A percentile compares a stretch with the other conserved stretches of the same genome.
Conservation (phyloP, 2,329 filamentous ascomycete genomes). For the Cadophora gregata region DNA sequence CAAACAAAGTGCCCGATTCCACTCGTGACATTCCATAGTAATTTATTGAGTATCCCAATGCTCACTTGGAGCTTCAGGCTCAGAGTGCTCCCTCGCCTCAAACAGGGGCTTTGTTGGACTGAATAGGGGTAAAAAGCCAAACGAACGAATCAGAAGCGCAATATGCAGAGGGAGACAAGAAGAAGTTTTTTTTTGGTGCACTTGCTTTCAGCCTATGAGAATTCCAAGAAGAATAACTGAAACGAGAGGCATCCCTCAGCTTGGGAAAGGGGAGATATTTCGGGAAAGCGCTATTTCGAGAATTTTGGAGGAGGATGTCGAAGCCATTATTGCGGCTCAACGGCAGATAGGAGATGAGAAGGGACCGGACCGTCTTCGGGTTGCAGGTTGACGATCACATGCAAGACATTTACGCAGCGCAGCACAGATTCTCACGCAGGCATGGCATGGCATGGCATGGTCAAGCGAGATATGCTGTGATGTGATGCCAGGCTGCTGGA, state of each 20-base stretch:
- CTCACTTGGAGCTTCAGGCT: slow-evolving; percentile 1
- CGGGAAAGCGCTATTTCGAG: neutral
- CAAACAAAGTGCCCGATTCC: neutral
- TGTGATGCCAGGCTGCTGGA: slow-evolving; percentile 21
- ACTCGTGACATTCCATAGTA: neutral
- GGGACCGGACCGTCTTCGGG: neutral
- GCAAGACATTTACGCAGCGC: slow-evolving; percentile 27
- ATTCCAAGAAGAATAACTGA: neutral
- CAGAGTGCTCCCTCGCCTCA: neutral
- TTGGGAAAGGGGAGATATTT: neutral
- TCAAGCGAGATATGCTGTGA: slow-evolving; percentile 1
- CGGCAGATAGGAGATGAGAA: slow-evolving; percentile 10
- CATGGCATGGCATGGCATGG: neutral
- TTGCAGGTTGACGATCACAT: slow-evolving; percentile 32
- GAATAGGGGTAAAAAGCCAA: slow-evolving; percentile 8
- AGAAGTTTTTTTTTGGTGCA: slow-evolving; percentile 2
- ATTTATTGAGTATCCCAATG: neutral
- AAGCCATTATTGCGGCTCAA: slow-evolving; percentile 8
- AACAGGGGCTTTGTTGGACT: slow-evolving; percentile 8
- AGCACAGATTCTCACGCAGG: neutral
- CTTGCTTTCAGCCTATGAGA: neutral
- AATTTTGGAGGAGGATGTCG: neutral
- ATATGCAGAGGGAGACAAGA: neutral
- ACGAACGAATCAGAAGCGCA: slow-evolving; percentile 10
- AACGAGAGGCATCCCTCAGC: slow-evolving; percentile 1